Evolutionary conservation across 2,329 filamentous ascomycete genomes (phyloP).

Genomic region (Fusarium hainanense): DNA sequence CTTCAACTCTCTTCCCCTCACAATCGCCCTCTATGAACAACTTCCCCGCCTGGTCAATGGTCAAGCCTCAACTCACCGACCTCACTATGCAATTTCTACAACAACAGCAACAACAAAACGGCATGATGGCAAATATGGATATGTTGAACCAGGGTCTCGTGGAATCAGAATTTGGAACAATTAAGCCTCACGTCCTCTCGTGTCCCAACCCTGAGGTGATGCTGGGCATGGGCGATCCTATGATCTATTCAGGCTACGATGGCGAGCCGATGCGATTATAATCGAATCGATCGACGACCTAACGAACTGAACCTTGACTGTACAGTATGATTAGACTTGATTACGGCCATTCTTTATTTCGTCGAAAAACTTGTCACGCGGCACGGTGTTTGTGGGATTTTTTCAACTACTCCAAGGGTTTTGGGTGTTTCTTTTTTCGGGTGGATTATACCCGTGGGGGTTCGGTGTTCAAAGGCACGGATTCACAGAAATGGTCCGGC

Average conservation of each 20-base stretch:
- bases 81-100: conserved; percentile 57
- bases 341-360: conserved; percentile 43
- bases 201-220: conserved; percentile 66
- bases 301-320: conserved; percentile 28
- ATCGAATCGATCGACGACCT: conserved; percentile 25
- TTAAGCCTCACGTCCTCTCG: conserved; percentile 66
- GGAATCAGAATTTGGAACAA: conserved; percentile 64
- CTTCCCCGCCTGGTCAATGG: conserved; percentile 50
- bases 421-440: background rate
- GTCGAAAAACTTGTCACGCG: conserved; percentile 39
- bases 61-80: conserved; percentile 44
- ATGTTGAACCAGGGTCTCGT: conserved; percentile 63
- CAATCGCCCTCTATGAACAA: conserved; percentile 51
- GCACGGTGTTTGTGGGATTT: conserved; percentile 38
- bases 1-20: conserved; percentile 50
- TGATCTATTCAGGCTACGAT: conserved; percentile 67
- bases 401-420: background rate
- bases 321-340: conserved; percentile 42
- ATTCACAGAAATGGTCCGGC: conserved; percentile 15
- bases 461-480: conserved; percentile 23
- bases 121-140: conserved; percentile 57
- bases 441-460: conserved; percentile 25
- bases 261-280: conserved; percentile 57
- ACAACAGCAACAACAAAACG: conserved; percentile 56
- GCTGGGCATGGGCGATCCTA: conserved; percentile 67